Evolutionary conservation across 345 rosid species (phyloP).

Genomic region (Dipteronia sinensis): DNA sequence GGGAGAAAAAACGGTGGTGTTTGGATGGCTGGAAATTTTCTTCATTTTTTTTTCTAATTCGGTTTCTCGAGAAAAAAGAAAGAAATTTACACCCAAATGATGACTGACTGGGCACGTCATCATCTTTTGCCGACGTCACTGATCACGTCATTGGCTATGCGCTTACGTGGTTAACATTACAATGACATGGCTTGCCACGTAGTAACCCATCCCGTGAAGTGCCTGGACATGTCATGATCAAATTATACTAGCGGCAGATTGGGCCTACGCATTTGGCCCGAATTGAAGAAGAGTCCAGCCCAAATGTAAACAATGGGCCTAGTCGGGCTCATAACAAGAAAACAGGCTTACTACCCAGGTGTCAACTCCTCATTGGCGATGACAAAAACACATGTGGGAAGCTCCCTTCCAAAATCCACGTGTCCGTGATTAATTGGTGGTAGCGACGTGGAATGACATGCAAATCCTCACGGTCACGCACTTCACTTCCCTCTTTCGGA

Average conservation of each 20-base stretch:
- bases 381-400: background rate
- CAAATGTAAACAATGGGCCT: background rate
- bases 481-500: background rate
- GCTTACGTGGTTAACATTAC: too few species aligned
- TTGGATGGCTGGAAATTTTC: background rate
- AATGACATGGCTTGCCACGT: too few species aligned
- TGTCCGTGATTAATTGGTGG: constrained; percentile 41
- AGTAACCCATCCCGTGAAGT: too few species aligned
- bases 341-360: background rate
- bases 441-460: constrained; percentile 51
- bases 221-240: too few species aligned
- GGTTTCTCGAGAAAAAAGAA: background rate
- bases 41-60: too few species aligned
- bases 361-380: constrained; percentile 20
- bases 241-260: too few species aligned
- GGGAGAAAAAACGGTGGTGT: background rate
- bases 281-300: background rate
- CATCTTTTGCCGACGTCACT: too few species aligned
- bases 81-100: background rate
- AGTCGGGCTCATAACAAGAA: background rate
- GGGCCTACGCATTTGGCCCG: too few species aligned
- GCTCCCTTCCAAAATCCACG: constrained; percentile 33
- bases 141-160: too few species aligned
- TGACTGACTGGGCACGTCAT: too few species aligned
- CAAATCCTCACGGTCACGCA: constrained; percentile 10